Evolutionary conservation across 139 green algal species (phyloP), one percentile per base, ranked within the genome.

Genomic region (Micromonas pusilla): DNA sequence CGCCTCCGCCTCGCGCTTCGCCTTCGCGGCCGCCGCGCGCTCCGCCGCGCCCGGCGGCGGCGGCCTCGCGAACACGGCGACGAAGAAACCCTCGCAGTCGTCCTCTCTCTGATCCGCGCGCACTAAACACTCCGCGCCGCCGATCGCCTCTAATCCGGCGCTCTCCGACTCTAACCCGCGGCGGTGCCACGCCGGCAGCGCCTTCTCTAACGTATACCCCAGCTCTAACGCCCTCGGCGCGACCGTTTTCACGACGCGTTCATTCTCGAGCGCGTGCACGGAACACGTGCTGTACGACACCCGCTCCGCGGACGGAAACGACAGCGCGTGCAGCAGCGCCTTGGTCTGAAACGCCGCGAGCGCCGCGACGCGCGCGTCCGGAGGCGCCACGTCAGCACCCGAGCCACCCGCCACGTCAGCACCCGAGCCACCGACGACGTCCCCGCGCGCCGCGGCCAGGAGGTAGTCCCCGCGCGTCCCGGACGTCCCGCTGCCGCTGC

Each of bases 271-370:
- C 25, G 76, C 67, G 73, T 98, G 86, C 33, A 97, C 80, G 4
- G 81, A 91, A 86, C 93, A 97, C 2, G 95, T 99, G 53, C 90
- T 96, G 86, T 99, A 99, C 21, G 91, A 89, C 3, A 99, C 73
- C 0, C 94, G 83, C 79, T 87, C 26, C 73, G 93, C 75, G 0
- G 66, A 73, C 1, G 92, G 93, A 71, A 97, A 94, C 5, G 45
- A 77, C 68, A 98, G 80, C 3, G 93, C 94, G 78, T 98, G 94
- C 13, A 77, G 71, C 74, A 98, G 71, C 28, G 90, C 91, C 36
- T 84, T 73, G 68, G 85, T 71, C 85, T 97, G 91, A 54, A 83
- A 82, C 30, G 37, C 32, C 28, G 68, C 75, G n/a, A 82, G 52
- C 25, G 32, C 54, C 32, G 60, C 45, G 36, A 81, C 73, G 53